Evolutionary conservation across 495 filamentous ascomycete species (phyloP).

Genomic region (Aspergillus baeticus): DNA sequence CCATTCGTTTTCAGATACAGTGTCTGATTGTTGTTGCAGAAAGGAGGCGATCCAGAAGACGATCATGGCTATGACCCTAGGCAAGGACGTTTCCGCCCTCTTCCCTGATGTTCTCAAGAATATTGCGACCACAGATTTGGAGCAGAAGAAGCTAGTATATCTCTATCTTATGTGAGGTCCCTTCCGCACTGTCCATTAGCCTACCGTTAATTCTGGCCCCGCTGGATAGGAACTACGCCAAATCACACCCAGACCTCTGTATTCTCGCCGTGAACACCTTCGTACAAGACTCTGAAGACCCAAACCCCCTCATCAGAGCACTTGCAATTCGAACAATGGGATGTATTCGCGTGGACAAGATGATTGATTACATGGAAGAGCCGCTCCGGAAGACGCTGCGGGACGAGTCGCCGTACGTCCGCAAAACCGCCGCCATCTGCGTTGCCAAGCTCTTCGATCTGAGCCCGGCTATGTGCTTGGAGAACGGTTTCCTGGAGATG

Average conservation of each 20-base stretch:
- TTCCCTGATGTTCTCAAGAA: conserved; percentile 99
- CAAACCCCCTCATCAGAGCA: conserved; percentile 92
- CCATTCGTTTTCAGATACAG: not conserved
- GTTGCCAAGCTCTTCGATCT: conserved; percentile 98
- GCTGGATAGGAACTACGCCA: conserved; percentile 88
- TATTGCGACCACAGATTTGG: conserved; percentile 89
- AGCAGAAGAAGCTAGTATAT: conserved; percentile 99
- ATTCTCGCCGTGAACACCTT: conserved; percentile 99
- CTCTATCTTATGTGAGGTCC: conserved; percentile 86
- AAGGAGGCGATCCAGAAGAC: conserved; percentile 99
- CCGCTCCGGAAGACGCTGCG: conserved; percentile 92
- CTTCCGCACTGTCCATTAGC: not conserved
- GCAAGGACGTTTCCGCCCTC: conserved; percentile 95
- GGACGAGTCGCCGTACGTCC: conserved; percentile 97
- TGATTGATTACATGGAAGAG: conserved; percentile 99
- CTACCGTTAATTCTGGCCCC: conserved; percentile 14
- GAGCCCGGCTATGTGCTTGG: conserved; percentile 85
- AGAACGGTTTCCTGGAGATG: conserved; percentile 96
- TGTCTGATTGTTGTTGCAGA: conserved; percentile 44
- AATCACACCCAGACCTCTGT: conserved; percentile 98
- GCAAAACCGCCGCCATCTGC: conserved; percentile 96
- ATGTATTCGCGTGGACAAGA: conserved; percentile 97
- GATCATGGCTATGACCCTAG: conserved; percentile 99
- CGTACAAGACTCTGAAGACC: conserved; percentile 98
- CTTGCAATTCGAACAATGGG: conserved; percentile 99